phyloP scores from a whole-genome alignment of 768 basidiomycete genomes.

The Russula griseocarnosa region DNA sequence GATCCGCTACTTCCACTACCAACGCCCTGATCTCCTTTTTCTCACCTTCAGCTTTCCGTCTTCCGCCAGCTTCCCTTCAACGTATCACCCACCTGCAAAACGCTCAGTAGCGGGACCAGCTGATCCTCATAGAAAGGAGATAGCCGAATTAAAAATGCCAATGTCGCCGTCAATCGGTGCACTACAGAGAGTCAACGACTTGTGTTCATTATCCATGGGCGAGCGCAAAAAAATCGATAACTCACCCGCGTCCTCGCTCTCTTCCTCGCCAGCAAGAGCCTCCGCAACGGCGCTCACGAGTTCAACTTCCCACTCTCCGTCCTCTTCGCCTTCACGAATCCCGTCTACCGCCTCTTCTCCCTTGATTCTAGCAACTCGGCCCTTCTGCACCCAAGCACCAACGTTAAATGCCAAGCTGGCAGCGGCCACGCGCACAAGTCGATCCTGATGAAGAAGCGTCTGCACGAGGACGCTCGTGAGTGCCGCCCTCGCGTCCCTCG shows the following conservation, averaged over 20 bases:
- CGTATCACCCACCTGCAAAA: conserved; percentile 56
- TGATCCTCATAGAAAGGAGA: conserved; percentile 64
- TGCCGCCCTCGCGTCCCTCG: conserved; percentile 34
- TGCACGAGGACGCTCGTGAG: conserved; percentile 59
- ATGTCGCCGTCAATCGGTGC: conserved; percentile 74
- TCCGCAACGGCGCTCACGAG: conserved; percentile 79
- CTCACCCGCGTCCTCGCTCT: conserved; percentile 79
- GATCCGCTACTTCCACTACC: conserved; percentile 56
- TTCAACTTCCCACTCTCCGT: conserved; percentile 85
- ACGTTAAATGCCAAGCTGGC: conserved; percentile 81
- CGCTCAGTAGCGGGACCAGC: conserved; percentile 58
- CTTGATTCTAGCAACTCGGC: conserved; percentile 45
- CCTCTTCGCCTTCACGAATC: conserved; percentile 45
- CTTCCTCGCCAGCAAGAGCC: conserved; percentile 64
- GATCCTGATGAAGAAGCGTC: conserved; percentile 64
- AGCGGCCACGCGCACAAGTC: conserved; percentile 66
- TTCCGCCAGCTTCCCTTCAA: conserved; percentile 52
- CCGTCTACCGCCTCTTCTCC: conserved; percentile 33
- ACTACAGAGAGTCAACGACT: conserved; percentile 42
- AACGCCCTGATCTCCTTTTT: conserved; percentile 67
- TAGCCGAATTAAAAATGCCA: conserved; percentile 71
- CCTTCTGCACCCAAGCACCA: conserved; percentile 60
- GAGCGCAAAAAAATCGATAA: conserved; percentile 7
- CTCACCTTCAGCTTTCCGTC: conserved; percentile 50
- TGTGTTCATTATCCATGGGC: neutral